Conservation (phyloP, 768 basidiomycete species). For the Amanita fuliginea region DNA sequence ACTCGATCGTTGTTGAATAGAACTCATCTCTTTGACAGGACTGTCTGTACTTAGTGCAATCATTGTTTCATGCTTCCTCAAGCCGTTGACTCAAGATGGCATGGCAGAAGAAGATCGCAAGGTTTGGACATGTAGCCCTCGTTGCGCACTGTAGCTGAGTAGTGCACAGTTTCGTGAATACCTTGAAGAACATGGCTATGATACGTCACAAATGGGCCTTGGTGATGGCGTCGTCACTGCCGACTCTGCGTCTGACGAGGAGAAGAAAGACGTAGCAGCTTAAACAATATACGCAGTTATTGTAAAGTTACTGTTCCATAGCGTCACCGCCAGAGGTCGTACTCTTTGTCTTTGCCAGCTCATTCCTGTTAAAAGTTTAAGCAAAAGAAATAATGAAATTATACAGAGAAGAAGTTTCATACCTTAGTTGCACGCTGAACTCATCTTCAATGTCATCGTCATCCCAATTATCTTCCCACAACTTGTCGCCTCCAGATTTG, state of each 20-base stretch:
- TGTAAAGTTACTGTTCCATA: slow-evolving; percentile 39
- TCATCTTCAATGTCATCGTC: slow-evolving; percentile 98
- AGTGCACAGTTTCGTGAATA: slow-evolving; percentile 67
- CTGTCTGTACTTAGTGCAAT: slow-evolving; percentile 73
- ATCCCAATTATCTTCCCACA: slow-evolving; percentile 99
- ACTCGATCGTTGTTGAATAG: background rate
- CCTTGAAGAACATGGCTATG: slow-evolving; percentile 69
- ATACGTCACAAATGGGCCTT: slow-evolving; percentile 65
- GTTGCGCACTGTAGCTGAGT: slow-evolving; percentile 1
- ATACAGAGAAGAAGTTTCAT: slow-evolving; percentile 16
- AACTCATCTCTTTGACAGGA: slow-evolving; percentile 19
- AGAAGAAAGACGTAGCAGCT: slow-evolving; percentile 12
- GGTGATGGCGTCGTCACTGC: slow-evolving; percentile 13
- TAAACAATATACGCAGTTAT: too few relatives aligned
- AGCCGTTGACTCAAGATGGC: slow-evolving; percentile 63
- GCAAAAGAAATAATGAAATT: background rate
- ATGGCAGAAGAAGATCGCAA: slow-evolving; percentile 67
- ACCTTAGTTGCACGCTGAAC: slow-evolving; percentile 94
- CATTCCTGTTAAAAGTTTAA: slow-evolving; percentile 31
- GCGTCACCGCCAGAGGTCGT: slow-evolving; percentile 28
- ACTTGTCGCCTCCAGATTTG: slow-evolving; percentile 74
- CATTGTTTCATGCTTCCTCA: slow-evolving; percentile 62
- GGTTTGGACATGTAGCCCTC: slow-evolving; percentile 24
- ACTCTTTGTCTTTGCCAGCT: slow-evolving; percentile 47
- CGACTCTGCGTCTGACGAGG: slow-evolving; percentile 14